Conservation (phyloP, 805 yeast genomes). For the Tetrapisispora pingtungensis region DNA sequence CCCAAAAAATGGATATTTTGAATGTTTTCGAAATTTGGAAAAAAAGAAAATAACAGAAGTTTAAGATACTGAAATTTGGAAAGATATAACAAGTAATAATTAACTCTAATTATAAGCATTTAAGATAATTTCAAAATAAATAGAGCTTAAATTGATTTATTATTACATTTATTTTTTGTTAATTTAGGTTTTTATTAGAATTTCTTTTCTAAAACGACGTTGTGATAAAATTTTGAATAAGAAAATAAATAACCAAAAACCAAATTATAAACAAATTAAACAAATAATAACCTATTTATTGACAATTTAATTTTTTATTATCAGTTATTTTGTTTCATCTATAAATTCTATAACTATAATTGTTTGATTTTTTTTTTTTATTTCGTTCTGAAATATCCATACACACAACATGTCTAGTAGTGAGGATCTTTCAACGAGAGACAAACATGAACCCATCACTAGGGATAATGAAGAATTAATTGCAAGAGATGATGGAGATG, state of each 20-base stretch:
- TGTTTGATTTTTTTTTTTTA: background rate
- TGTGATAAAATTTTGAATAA: no score
- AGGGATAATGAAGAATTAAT: conserved; percentile 11
- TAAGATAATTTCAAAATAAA: no score
- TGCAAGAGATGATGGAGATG: conserved; percentile 28
- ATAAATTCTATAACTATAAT: background rate
- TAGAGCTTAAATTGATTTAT: no score
- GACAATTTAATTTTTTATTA: background rate
- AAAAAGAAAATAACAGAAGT: background rate
- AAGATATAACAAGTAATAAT: no score
- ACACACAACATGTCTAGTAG: background rate
- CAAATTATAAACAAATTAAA: no score
- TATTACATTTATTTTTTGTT: no score
- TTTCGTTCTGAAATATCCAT: background rate
- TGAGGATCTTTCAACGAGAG: background rate
- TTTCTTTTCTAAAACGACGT: no score
- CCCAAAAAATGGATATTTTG: background rate
- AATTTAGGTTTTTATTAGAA: no score
- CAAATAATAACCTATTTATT: no score
- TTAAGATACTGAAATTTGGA: background rate
- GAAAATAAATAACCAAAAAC: no score
- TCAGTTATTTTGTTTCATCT: no score
- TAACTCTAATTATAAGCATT: no score
- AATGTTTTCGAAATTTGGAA: background rate
- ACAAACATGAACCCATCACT: background rate